These are phyloP conservation scores for Wickerhamiella azyma DNA, from an alignment of 805 yeast species.

Conservation along the genomic window DNA sequence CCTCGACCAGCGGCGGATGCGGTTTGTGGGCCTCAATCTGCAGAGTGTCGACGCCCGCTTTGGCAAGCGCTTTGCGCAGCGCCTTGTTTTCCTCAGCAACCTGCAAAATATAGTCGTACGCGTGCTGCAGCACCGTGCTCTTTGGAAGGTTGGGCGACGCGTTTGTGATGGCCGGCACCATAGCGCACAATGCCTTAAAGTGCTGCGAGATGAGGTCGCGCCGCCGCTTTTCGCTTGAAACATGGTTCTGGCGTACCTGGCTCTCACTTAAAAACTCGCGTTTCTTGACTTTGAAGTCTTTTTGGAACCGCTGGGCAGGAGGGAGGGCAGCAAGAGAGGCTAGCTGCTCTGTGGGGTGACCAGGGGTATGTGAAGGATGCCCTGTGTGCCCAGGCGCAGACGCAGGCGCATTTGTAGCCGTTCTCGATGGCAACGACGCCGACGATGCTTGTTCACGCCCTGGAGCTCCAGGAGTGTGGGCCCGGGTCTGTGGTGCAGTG, in stretches of 20 bases:
- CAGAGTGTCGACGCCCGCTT: constrained; percentile 14
- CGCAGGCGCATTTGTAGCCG: no score
- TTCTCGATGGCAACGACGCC: no score
- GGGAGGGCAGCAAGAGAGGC: neutral
- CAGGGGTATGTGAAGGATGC: no score
- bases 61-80: constrained; percentile 16
- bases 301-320: neutral
- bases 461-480: no score
- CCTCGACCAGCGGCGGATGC: constrained; percentile 1
- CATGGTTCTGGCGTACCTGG: constrained; percentile 29
- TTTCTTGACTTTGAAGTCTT: neutral
- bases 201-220: constrained; percentile 28
- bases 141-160: constrained; percentile 17
- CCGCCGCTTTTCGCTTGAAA: constrained; percentile 29
- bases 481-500: no score
- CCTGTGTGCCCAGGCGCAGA: neutral
- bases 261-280: constrained; percentile 24
- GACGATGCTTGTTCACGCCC: no score
- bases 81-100: constrained; percentile 19
- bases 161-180: constrained; percentile 24
- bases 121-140: constrained; percentile 19
- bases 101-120: constrained; percentile 18
- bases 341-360: neutral
- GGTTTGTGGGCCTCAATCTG: constrained; percentile 11
- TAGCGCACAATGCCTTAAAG: constrained; percentile 25